phyloP scores from a whole-genome alignment of 2,329 filamentous ascomycete genomes.

The Hirsutella minnesotensis region DNA sequence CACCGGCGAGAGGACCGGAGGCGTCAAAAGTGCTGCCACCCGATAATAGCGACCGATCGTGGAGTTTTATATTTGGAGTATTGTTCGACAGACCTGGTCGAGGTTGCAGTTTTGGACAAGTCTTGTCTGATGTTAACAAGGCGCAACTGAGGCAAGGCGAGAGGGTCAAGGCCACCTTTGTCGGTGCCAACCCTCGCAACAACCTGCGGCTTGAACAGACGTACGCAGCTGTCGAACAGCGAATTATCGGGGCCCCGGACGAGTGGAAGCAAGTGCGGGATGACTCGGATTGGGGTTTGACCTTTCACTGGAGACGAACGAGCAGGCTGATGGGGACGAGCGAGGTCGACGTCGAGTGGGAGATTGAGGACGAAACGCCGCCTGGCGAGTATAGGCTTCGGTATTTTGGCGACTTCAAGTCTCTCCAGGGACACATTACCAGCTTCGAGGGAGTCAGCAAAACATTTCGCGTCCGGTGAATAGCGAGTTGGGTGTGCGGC shows the following conservation, averaged over 20 bases:
- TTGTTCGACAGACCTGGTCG: constrained; percentile 57
- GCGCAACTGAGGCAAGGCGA: constrained; percentile 42
- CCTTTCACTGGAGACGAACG: constrained; percentile 68
- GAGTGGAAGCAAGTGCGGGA: constrained; percentile 57
- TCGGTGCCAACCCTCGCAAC: constrained; percentile 82
- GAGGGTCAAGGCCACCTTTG: constrained; percentile 54
- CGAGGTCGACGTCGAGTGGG: constrained; percentile 66
- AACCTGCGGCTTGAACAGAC: constrained; percentile 68
- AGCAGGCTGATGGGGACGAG: constrained; percentile 62
- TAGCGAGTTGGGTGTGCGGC: neutral
- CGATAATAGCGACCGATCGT: constrained; percentile 61
- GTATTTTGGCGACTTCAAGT: constrained; percentile 76
- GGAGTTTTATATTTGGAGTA: constrained; percentile 71
- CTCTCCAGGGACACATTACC: constrained; percentile 38
- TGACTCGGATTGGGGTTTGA: constrained; percentile 72
- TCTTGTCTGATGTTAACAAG: constrained; percentile 39
- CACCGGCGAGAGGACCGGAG: constrained; percentile 13
- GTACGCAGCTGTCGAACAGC: constrained; percentile 60
- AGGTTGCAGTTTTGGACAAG: constrained; percentile 58
- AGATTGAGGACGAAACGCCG: constrained; percentile 50
- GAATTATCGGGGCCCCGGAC: constrained; percentile 7
- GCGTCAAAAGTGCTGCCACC: constrained; percentile 52
- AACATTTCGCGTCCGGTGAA: constrained; percentile 26
- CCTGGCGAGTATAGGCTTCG: constrained; percentile 60
- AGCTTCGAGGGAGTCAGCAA: constrained; percentile 57